Evolutionary conservation across 2,329 filamentous ascomycete species (phyloP).

Genomic region (Ophiosphaerella korrae): DNA sequence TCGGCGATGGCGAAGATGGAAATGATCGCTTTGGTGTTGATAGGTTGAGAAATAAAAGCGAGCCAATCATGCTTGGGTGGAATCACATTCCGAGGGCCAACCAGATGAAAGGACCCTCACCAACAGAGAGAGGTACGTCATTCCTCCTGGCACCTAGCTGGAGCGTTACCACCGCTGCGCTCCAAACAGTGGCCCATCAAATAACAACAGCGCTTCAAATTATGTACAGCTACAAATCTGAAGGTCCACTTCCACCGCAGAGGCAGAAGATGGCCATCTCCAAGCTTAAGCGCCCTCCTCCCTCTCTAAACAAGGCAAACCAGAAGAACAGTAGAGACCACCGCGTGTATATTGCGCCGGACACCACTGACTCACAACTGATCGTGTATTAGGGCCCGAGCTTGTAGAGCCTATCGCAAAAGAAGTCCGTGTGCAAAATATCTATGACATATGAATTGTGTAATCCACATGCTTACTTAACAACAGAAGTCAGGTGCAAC

Average conservation of each 20-base stretch:
- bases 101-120: too few relatives aligned
- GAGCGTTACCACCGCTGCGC: too few relatives aligned
- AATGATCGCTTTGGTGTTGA: too few relatives aligned
- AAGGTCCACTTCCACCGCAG: not conserved
- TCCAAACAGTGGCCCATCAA: too few relatives aligned
- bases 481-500: slow-evolving; percentile 30
- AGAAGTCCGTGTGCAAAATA: slow-evolving; percentile 17
- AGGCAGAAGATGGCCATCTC: slow-evolving; percentile 19
- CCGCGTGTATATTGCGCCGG: slow-evolving; percentile 18
- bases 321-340: slow-evolving; percentile 17
- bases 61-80: too few relatives aligned
- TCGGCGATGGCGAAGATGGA: not conserved
- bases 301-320: slow-evolving; percentile 6
- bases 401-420: slow-evolving; percentile 30
- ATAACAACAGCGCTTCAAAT: too few relatives aligned
- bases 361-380: slow-evolving; percentile 1
- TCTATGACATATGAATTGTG: too few relatives aligned
- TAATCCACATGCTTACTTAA: not conserved
- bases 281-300: slow-evolving; percentile 13
- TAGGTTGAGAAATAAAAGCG: too few relatives aligned
- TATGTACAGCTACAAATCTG: not conserved
- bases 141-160: too few relatives aligned
- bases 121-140: too few relatives aligned
- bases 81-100: too few relatives aligned
- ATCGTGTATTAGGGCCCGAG: slow-evolving; percentile 15